These are phyloP conservation scores for Scutellospora calospora DNA, from an alignment of 371 early-diverging fungal species.

Conservation along the genomic window DNA sequence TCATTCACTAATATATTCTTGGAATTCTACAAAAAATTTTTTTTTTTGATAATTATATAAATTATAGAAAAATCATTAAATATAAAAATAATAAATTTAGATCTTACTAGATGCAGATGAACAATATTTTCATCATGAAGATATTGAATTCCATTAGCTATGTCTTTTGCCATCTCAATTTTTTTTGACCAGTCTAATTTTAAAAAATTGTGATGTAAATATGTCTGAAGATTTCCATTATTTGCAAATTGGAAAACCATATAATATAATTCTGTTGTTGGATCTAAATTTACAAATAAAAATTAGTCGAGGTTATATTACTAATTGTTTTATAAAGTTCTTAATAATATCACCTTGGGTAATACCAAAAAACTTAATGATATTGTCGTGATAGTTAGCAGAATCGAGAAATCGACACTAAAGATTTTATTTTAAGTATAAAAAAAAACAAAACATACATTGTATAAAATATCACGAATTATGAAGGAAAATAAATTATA, in stretches of 20 bases:
- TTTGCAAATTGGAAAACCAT: conserved; percentile 33
- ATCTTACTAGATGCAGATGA: conserved; percentile 29
- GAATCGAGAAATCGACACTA: background rate
- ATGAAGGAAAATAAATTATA: background rate
- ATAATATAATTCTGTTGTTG: background rate
- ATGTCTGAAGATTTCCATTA: conserved; percentile 2
- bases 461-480: background rate
- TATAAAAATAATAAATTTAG: background rate
- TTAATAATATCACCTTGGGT: conserved; percentile 1
- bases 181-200: background rate
- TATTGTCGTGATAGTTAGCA: conserved; percentile 11
- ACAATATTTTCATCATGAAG: conserved; percentile 30
- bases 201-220: background rate
- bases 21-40: conserved; percentile 21
- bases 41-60: background rate
- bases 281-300: background rate
- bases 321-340: background rate
- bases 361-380: conserved; percentile 24
- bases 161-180: conserved; percentile 23
- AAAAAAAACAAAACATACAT: background rate
- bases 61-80: background rate
- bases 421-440: background rate
- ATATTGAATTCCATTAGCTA: conserved; percentile 17
- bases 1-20: conserved; percentile 38
- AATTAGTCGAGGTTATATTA: background rate